Percentiles rank a stretch among this genome's conserved stretches.
Conservation (phyloP, 352 stramenopile species). For the Globisporangium solare region DNA sequence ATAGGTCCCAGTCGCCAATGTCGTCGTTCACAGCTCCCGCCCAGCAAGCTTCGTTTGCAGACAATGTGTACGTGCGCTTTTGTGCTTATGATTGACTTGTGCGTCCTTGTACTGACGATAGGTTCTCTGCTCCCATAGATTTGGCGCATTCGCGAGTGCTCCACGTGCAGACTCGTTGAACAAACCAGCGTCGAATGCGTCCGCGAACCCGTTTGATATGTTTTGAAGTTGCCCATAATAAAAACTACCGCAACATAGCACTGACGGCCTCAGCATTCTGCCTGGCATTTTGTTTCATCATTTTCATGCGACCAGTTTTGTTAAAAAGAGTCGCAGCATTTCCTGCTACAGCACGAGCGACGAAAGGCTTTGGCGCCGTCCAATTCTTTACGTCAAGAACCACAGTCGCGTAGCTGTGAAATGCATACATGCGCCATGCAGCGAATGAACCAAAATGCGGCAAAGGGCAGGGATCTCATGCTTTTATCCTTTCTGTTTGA, state of each 20-base stretch:
- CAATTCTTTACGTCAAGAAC: no score
- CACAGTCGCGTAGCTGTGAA: no score
- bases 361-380: no score
- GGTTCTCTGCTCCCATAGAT: slow-evolving; percentile 12
- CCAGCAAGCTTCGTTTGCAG: slow-evolving; percentile 33
- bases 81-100: background rate
- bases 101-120: background rate
- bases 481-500: slow-evolving; percentile 17
- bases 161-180: slow-evolving; percentile 27
- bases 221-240: slow-evolving; percentile 38
- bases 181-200: slow-evolving; percentile 16
- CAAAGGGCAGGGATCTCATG: slow-evolving; percentile 43
- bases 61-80: slow-evolving; percentile 34
- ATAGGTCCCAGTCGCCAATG: slow-evolving; percentile 22
- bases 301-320: background rate
- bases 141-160: slow-evolving; percentile 32
- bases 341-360: background rate
- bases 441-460: background rate
- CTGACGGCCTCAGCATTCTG: background rate
- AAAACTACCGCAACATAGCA: background rate
- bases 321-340: background rate
- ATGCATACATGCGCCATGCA: background rate
- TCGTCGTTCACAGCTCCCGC: slow-evolving; percentile 32
- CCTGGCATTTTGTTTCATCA: background rate
- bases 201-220: slow-evolving; percentile 82